Evolutionary conservation across 257 asterid genomes (phyloP).

Genomic region (Dorcoceras hygrometricum): DNA sequence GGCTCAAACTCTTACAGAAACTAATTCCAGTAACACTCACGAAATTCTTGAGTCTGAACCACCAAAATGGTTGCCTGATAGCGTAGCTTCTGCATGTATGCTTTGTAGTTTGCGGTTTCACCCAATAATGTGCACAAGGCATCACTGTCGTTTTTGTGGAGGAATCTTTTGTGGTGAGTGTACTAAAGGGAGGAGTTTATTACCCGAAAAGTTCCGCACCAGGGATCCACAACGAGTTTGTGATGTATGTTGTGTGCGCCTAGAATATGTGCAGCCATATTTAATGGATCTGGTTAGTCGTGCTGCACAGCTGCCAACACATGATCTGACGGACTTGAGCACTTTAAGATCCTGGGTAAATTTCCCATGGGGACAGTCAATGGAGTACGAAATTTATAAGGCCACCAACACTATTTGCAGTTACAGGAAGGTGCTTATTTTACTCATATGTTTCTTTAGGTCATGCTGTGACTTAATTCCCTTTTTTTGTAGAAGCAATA

Average conservation of each 20-base stretch:
- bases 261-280: conserved; percentile 83
- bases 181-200: conserved; percentile 78
- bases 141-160: conserved; percentile 94
- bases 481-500: not conserved
- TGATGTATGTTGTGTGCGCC: conserved; percentile 94
- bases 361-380: conserved; percentile 98
- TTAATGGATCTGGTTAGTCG: conserved; percentile 85
- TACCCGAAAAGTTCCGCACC: conserved; percentile 74
- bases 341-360: conserved; percentile 98
- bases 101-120: conserved; percentile 83
- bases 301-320: conserved; percentile 89
- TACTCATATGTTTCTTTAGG: not conserved
- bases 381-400: conserved; percentile 96
- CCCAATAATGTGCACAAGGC: conserved; percentile 97
- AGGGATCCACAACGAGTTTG: conserved; percentile 86
- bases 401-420: conserved; percentile 81
- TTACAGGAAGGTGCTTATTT: conserved; percentile 56
- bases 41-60: conserved; percentile 89
- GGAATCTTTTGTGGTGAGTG: conserved; percentile 94
- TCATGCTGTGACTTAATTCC: not conserved
- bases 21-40: conserved; percentile 52
- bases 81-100: conserved; percentile 89
- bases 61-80: conserved; percentile 97
- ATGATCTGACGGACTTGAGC: conserved; percentile 91
- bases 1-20: conserved; percentile 89